phyloP scores from a whole-genome alignment of 371 early-diverging fungal species.

The Mucor velutinosus region DNA sequence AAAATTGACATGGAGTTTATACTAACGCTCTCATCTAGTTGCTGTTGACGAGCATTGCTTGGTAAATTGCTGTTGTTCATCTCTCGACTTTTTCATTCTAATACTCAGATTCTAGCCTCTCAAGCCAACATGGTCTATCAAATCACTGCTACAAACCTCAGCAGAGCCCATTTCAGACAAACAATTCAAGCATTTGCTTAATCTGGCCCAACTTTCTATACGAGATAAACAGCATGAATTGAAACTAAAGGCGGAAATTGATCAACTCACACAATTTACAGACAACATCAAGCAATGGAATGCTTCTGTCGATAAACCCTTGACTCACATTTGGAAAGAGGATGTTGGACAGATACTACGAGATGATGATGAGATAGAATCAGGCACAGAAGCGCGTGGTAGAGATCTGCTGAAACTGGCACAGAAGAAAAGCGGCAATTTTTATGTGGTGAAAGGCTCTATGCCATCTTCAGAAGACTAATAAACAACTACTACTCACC shows the following conservation, averaged over 20 bases:
- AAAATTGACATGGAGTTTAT: background rate
- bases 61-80: slow-evolving; percentile 3
- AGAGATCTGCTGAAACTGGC: slow-evolving; percentile 33
- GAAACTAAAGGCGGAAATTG: slow-evolving; percentile 32
- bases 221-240: slow-evolving; percentile 11
- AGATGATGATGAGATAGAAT: slow-evolving; percentile 13
- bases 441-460: slow-evolving; percentile 32
- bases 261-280: slow-evolving; percentile 35
- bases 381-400: slow-evolving; percentile 12
- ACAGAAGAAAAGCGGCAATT: slow-evolving; percentile 33
- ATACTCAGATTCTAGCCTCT: slow-evolving; percentile 19
- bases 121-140: slow-evolving; percentile 37
- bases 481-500: background rate
- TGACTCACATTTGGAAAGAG: slow-evolving; percentile 40
- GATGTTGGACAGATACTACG: slow-evolving; percentile 22
- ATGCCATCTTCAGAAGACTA: slow-evolving; percentile 11
- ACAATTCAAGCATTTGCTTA: slow-evolving; percentile 36
- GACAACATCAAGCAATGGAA: slow-evolving; percentile 28
- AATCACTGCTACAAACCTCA: slow-evolving; percentile 21
- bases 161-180: slow-evolving; percentile 30
- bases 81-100: background rate
- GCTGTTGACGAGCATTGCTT: slow-evolving; percentile 17
- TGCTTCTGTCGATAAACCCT: slow-evolving; percentile 22
- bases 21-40: background rate
- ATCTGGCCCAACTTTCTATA: slow-evolving; percentile 32